Base-by-base conservation (phyloP, 139 green algal species). In the Picochlorum sp. region DNA sequence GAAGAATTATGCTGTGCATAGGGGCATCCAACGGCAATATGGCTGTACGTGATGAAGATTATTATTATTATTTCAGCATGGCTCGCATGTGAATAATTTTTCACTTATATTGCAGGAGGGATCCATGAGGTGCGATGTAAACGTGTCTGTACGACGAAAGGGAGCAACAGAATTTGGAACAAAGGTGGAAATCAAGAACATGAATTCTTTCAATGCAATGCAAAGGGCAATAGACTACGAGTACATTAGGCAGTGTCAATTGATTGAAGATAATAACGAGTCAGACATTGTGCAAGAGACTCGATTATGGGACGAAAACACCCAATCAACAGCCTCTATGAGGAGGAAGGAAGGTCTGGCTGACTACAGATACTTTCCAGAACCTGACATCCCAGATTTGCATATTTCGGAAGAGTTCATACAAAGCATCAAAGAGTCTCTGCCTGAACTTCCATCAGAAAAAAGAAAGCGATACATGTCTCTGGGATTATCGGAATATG, bases 111-210 rank as follows among this genome's bases (percentile, higher is more conserved):
- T 70, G 58, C 65, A 81, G 64, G 88, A 94, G 56, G 88, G 86
- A 2, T 88, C 77, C 44, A 90, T 97, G 84, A 79, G 92, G 14
- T 97, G 86, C 66, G 90, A 96, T 68, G 91, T 97, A 8, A 96
- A 97, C 73, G 80, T 97, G 38, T 90, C 78, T 16, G 87, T 95
- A 58, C 69, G 85, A 15, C 78, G 71, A 4, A 62, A 65, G 49
- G 75, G 83, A 52, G 13, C 46, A 49, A 28, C 65, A 9, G 14
- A 37, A 30, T 87, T 96, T 62, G 92, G 92, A 41, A 98, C 92
- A 51, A 96, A 96, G 64, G 92, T 98, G 65, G 92, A 98, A 74
- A 80, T 98, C 60, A 98, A 98, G 74, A 98, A 98, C 81, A 96
- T 98, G 88, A 98, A 98, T 85, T 89, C 73, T 38, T 98, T 98